Conservation (phyloP, 2,329 filamentous ascomycete genomes). For the Fusarium chuoi region DNA sequence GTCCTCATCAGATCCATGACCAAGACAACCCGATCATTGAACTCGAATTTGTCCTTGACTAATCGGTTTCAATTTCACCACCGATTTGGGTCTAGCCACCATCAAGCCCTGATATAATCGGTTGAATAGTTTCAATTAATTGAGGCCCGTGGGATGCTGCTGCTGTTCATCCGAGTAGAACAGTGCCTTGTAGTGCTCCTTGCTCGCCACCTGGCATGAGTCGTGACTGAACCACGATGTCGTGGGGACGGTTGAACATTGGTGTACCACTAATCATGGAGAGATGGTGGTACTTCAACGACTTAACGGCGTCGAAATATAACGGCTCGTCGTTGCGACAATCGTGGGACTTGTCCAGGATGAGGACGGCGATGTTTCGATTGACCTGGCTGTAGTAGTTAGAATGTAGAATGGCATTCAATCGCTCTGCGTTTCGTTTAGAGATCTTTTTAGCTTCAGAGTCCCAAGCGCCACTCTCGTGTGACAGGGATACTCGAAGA, state of each 20-base stretch:
- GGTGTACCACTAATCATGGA: not conserved
- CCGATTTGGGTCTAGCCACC: not conserved
- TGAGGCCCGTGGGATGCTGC: not conserved
- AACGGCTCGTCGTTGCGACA: not conserved
- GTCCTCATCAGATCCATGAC: not conserved
- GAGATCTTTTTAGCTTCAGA: rapidly evolving
- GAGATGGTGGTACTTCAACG: not conserved
- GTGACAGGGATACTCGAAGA: not conserved
- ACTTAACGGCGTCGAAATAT: not conserved
- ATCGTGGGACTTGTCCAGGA: not conserved
- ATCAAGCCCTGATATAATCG: too few species aligned
- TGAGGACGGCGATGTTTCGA: not conserved
- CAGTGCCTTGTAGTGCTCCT: not conserved
- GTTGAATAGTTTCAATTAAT: not conserved
- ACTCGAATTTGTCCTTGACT: not conserved
- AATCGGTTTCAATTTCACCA: not conserved
- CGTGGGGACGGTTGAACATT: not conserved
- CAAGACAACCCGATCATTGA: not conserved
- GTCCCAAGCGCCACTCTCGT: too few species aligned
- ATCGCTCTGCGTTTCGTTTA: not conserved
- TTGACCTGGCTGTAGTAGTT: not conserved
- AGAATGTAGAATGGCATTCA: not conserved
- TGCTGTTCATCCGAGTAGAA: not conserved
- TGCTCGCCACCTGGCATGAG: not conserved
- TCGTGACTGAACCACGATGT: not conserved